Evolutionary conservation across 2,329 filamentous ascomycete genomes (phyloP), one percentile per base, ranked within the genome.

Genomic region (Graphilbum ipis-grandicollis): DNA sequence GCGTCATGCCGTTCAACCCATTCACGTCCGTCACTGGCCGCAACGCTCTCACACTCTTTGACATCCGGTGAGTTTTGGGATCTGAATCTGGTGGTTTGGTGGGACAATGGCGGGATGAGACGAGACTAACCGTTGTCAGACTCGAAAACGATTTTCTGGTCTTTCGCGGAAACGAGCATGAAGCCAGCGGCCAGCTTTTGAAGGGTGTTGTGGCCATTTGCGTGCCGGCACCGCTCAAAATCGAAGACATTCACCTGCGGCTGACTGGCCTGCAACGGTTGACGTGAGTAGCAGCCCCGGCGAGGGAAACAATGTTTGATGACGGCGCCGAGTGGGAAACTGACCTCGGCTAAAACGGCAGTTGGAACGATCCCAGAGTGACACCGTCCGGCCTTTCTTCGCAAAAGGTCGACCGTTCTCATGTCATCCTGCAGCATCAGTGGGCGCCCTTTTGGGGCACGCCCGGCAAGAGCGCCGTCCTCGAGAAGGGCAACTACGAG

Each of bases 131-230:
- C n/a, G n/a, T n/a, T n/a, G n/a, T 7, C 48, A 85, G 81, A 36
- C 68, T 86, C 41, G 79, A 86, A 36, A 77, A 79, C 49, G 76
- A 83, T 48, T 80, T 86, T 39, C 71, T 88, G 41, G 75, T 88
- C 22, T 78, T 90, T 44, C 75, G 81, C 37, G 82, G 82, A 41
- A 68, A 61, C 46, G 75, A 82, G 39, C 66, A 79, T 52, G 82
- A 88, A 51, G 79, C 81, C 33, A 71, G 79, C 31, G 81, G 78
- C 42, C 79, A 83, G 48, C 57, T 81, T 37, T 58, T 90, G 45
- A 80, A 77, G 50, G 82, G 82, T 33, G 71, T 70, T 19, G 58
- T 88, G 23, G 76, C 86, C 26, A 62, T 88, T 26, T 86, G 80
- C 50, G 62, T 88, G 26, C 71, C 73, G 18, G 65, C 77, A 30